These are phyloP conservation scores for Gentiana macrophylla DNA, from an alignment of 257 asterid genomes.

Conservation along the genomic window DNA sequence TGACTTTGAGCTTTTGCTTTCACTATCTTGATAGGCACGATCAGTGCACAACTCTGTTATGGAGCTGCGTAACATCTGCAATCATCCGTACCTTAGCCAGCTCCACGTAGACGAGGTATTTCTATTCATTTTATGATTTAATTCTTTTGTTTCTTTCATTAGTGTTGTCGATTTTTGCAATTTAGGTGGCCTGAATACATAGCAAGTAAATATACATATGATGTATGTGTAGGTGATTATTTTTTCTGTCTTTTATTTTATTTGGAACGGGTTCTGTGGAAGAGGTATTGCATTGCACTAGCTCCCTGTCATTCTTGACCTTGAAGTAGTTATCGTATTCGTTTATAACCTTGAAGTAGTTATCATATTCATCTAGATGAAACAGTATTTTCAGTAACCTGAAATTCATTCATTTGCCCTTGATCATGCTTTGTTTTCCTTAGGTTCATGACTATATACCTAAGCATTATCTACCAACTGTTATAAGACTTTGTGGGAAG, in stretches of 20 bases:
- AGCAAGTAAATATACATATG: too few species aligned
- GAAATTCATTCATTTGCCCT: too few species aligned
- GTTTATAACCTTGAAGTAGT: background rate
- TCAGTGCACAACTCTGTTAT: slow-evolving; percentile 96
- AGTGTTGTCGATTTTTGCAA: background rate
- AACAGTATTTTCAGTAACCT: too few species aligned
- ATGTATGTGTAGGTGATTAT: background rate
- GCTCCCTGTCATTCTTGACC: too few species aligned
- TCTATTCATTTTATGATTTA: slow-evolving; percentile 9
- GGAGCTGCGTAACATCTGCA: slow-evolving; percentile 98
- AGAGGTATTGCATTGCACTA: too few species aligned
- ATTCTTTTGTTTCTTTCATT: background rate
- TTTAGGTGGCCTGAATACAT: background rate
- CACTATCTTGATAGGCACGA: slow-evolving; percentile 50
- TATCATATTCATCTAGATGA: background rate
- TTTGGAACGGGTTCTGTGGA: background rate
- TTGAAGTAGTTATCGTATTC: too few species aligned
- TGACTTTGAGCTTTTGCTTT: slow-evolving; percentile 9
- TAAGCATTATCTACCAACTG: slow-evolving; percentile 74
- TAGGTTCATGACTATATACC: slow-evolving; percentile 92
- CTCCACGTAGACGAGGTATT: slow-evolving; percentile 97
- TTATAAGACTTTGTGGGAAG: slow-evolving; percentile 95
- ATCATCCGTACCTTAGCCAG: slow-evolving; percentile 98
- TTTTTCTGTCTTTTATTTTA: background rate
- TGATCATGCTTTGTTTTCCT: background rate